These are phyloP conservation scores for Proliferodiscus dingleyae DNA, from an alignment of 2,329 filamentous ascomycete genomes.

Conservation along the genomic window DNA sequence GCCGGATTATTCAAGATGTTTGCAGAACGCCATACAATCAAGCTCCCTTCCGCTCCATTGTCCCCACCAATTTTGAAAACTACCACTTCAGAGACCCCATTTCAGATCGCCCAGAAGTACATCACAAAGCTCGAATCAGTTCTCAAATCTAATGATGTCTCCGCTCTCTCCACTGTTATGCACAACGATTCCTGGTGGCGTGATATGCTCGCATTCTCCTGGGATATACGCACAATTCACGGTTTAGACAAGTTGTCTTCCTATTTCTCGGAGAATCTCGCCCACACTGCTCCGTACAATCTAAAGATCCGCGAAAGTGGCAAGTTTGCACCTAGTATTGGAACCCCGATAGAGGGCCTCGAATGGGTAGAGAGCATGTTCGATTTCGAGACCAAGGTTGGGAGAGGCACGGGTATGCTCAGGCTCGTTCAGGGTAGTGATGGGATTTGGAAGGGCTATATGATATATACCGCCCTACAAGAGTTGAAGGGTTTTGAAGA, in stretches of 20 bases:
- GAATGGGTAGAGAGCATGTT: constrained; percentile 53
- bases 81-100: constrained; percentile 3
- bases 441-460: constrained; percentile 55
- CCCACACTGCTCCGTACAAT: constrained; percentile 31
- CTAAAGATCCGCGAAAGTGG: constrained; percentile 5
- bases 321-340: constrained; percentile 6
- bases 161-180: constrained; percentile 5
- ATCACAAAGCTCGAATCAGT: constrained; percentile 12
- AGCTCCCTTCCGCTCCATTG: constrained; percentile 9
- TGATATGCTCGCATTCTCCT: constrained; percentile 36
- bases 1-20: constrained; percentile 14
- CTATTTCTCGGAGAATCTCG: constrained; percentile 24
- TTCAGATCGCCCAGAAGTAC: constrained; percentile 14
- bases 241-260: constrained; percentile 20
- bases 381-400: constrained; percentile 46
- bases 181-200: constrained; percentile 31
- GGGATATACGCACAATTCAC: constrained; percentile 36
- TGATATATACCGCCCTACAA: constrained; percentile 53
- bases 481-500: constrained; percentile 52
- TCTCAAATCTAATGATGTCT: constrained; percentile 8
- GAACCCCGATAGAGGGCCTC: constrained; percentile 34
- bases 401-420: constrained; percentile 50
- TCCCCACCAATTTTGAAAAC: constrained; percentile 4
- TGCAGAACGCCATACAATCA: constrained; percentile 17
- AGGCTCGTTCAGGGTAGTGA: constrained; percentile 40